Evolutionary conservation across 2,329 filamentous ascomycete genomes (phyloP), one percentile per base, ranked within the genome.

Genomic region (Paraphoma sp.): DNA sequence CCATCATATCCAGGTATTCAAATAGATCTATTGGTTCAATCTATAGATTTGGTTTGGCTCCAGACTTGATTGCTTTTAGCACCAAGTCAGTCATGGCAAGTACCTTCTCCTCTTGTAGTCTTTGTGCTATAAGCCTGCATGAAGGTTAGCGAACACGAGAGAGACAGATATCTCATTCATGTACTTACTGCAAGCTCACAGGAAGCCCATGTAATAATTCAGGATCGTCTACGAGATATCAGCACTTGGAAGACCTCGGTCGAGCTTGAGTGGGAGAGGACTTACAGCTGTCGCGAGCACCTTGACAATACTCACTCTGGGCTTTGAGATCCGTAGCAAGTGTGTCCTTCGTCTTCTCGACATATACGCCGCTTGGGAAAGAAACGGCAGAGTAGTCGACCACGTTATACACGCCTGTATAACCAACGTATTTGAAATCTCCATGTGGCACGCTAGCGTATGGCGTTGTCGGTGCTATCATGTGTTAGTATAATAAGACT

Each of bases 351-450:
- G 70, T 61, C 52, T 76, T 77, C 45, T 81, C 77, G 6, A 71
- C 80, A 17, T 51, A 54, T 0, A 80, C 51, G 0, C 79, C 80
- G 9, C 69, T 73, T 1, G 81, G 81, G 52, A 83, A 82, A 0
- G 78, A 80, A 2, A 78, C 73, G 0, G 78, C 73, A 41, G 77
- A 73, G 56, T 82, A 83, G 56, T 83, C 81, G 4, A 82, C 68
- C 6, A 82, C 72, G 47, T 83, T 83, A 56, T 75, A 82, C 0
- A 83, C 78, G n/a, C 75, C 77, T 3, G 78, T 80, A 45, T 80
- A 80, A 2, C 79, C 79, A 11, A 82, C 78, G 56, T 80, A 75
- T 57, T 76, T 77, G 66, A 82, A 80, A 4, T 78, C 70, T 2
- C 78, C 78, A 56, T 80, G 69, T 53, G 77, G 72, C 1, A 79